Percentiles rank a stretch among this genome's conserved stretches.
phyloP scores from a whole-genome alignment of 306 rosid species.

The Cyamopsis tetragonoloba region DNA sequence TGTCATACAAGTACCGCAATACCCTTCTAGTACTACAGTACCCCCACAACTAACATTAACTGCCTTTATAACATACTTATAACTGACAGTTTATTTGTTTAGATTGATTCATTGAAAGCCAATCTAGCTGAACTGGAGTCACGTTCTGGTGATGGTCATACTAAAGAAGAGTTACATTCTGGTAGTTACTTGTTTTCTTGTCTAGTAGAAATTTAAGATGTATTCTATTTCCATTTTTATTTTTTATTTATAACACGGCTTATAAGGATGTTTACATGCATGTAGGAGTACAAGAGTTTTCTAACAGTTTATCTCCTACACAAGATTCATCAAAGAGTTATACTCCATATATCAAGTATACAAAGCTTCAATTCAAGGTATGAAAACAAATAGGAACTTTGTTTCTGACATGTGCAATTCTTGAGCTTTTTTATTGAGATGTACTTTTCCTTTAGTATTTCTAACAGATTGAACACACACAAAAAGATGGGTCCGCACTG shows the following conservation, averaged over 20 bases:
- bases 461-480: background rate
- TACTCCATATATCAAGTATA: slow-evolving; percentile 74
- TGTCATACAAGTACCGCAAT: background rate
- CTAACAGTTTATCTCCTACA: slow-evolving; percentile 33
- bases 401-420: slow-evolving; percentile 18
- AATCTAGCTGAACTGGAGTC: slow-evolving; percentile 61
- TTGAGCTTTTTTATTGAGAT: background rate
- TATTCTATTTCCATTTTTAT: background rate
- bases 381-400: slow-evolving; percentile 4
- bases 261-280: slow-evolving; percentile 34
- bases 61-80: background rate
- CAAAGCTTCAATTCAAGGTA: slow-evolving; percentile 92
- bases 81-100: slow-evolving; percentile 30
- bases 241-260: slow-evolving; percentile 29
- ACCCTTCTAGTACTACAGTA: background rate
- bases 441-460: slow-evolving; percentile 2
- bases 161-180: slow-evolving; percentile 38
- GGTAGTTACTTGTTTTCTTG: slow-evolving; percentile 42
- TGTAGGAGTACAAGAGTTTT: slow-evolving; percentile 37
- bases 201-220: slow-evolving; percentile 1
- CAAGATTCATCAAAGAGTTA: slow-evolving; percentile 52
- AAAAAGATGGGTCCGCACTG: slow-evolving; percentile 19
- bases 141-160: slow-evolving; percentile 26
- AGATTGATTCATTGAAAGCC: slow-evolving; percentile 63
- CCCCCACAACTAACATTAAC: background rate